Percentiles rank a stretch among this genome's conserved stretches.
These are phyloP conservation scores for Ogataea hybrid DNA, from an alignment of 1,139 yeast species.

Conservation along the genomic window DNA sequence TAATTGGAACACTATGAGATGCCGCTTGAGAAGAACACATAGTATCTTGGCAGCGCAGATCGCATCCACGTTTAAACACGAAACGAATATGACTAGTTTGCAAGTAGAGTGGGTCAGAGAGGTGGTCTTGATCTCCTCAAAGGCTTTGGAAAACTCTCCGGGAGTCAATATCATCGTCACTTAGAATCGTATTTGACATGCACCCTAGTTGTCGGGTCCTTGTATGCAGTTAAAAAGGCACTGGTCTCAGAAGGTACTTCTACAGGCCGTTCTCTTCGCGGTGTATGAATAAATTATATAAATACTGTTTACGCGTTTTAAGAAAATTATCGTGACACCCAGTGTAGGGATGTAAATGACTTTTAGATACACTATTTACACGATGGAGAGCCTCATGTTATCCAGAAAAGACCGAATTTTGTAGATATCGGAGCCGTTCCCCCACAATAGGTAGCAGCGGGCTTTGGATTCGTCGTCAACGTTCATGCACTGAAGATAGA, in stretches of 20 bases:
- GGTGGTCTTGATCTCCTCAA: slow-evolving; percentile 55
- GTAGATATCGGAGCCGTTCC: slow-evolving; percentile 25
- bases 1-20: slow-evolving; percentile 81
- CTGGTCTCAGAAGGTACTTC: not conserved
- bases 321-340: not conserved
- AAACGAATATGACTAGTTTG: slow-evolving; percentile 81
- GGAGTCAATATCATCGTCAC: slow-evolving; percentile 61
- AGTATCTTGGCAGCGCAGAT: slow-evolving; percentile 84
- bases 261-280: too few relatives aligned
- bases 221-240: not conserved
- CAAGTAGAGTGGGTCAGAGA: slow-evolving; percentile 88
- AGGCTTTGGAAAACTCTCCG: slow-evolving; percentile 55
- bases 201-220: not conserved
- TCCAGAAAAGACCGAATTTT: slow-evolving; percentile 21
- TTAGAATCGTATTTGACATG: not conserved
- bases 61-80: slow-evolving; percentile 90
- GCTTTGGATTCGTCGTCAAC: slow-evolving; percentile 19
- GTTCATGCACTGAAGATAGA: slow-evolving; percentile 31
- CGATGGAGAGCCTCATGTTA: slow-evolving; percentile 9
- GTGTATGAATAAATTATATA: not conserved
- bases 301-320: slow-evolving; percentile 7
- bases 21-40: slow-evolving; percentile 68
- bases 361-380: slow-evolving; percentile 5
- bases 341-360: slow-evolving; percentile 3
- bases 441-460: slow-evolving; percentile 31